Evolutionary conservation across 176 grass and related monocot genomes (phyloP).

Genomic region (Cenchrus americanus): DNA sequence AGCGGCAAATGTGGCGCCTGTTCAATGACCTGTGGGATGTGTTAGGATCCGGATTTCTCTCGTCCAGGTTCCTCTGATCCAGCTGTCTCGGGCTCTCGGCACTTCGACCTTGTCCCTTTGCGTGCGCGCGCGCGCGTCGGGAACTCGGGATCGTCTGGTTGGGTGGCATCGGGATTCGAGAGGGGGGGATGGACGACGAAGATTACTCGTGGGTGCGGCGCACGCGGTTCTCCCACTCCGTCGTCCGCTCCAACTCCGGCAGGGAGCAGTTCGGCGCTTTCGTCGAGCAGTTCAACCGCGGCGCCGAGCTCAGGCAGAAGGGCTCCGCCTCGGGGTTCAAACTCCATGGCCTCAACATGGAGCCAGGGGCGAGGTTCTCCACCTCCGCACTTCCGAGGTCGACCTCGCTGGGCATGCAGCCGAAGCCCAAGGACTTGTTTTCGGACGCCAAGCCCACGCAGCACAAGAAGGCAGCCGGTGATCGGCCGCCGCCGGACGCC

Average conservation of each 20-base stretch:
- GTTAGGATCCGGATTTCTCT: slow-evolving; percentile 63
- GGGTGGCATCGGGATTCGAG: slow-evolving; percentile 2
- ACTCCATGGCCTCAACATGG: slow-evolving; percentile 47
- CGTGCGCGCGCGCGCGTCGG: background rate
- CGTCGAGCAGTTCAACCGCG: slow-evolving; percentile 56
- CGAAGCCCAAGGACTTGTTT: background rate
- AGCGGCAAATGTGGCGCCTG: slow-evolving; percentile 50
- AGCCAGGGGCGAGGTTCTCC: slow-evolving; percentile 36
- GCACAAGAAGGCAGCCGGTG: background rate
- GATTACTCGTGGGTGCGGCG: slow-evolving; percentile 82
- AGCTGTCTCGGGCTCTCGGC: background rate
- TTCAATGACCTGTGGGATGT: slow-evolving; percentile 56
- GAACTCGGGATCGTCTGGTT: slow-evolving; percentile 7
- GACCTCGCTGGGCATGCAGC: background rate
- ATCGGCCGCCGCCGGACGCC: background rate
- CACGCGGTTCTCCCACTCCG: slow-evolving; percentile 74
- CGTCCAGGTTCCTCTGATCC: slow-evolving; percentile 55
- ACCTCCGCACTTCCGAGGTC: background rate
- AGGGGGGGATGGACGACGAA: slow-evolving; percentile 63
- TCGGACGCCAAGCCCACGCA: background rate
- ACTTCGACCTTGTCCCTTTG: background rate
- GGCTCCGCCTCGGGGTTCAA: slow-evolving; percentile 38
- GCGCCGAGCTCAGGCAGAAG: slow-evolving; percentile 45
- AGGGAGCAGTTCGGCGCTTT: slow-evolving; percentile 54
- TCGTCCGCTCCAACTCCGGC: slow-evolving; percentile 58